phyloP scores from a whole-genome alignment of 768 basidiomycete species.

The Coprinellus micaceus region DNA sequence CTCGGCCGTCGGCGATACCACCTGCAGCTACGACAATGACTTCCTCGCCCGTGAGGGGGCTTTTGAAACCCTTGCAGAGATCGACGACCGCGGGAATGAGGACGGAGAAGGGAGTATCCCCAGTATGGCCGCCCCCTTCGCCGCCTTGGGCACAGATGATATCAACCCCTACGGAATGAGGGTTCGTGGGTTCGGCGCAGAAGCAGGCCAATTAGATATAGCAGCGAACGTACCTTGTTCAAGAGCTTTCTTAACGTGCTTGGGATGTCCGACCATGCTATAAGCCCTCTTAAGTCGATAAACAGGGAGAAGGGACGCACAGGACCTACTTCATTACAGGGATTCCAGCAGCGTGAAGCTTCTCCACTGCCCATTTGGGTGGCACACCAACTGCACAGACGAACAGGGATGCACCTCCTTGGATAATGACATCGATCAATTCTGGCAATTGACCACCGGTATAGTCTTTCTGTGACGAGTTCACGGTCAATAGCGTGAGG shows the following conservation, averaged over 20 bases:
- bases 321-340: slow-evolving; percentile 76
- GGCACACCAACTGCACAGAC: slow-evolving; percentile 86
- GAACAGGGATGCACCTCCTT: slow-evolving; percentile 68
- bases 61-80: slow-evolving; percentile 62
- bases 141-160: slow-evolving; percentile 87
- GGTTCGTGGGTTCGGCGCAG: not conserved
- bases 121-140: slow-evolving; percentile 88
- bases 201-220: not conserved
- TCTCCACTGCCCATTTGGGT: slow-evolving; percentile 77
- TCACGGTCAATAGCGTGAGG: not conserved
- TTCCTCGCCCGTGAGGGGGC: slow-evolving; percentile 75
- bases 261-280: slow-evolving; percentile 85
- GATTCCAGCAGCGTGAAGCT: slow-evolving; percentile 74
- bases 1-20: slow-evolving; percentile 79
- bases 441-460: slow-evolving; percentile 74
- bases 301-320: not conserved
- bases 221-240: slow-evolving; percentile 54
- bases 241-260: slow-evolving; percentile 76
- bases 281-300: too few relatives aligned
- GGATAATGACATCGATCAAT: slow-evolving; percentile 76
- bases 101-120: slow-evolving; percentile 76
- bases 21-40: slow-evolving; percentile 81
- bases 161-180: slow-evolving; percentile 59
- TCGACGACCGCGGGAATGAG: slow-evolving; percentile 83
- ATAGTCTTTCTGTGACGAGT: slow-evolving; percentile 52